Base-by-base conservation (phyloP, 2,329 filamentous ascomycete species). In the Sporothrix globosa region DNA sequence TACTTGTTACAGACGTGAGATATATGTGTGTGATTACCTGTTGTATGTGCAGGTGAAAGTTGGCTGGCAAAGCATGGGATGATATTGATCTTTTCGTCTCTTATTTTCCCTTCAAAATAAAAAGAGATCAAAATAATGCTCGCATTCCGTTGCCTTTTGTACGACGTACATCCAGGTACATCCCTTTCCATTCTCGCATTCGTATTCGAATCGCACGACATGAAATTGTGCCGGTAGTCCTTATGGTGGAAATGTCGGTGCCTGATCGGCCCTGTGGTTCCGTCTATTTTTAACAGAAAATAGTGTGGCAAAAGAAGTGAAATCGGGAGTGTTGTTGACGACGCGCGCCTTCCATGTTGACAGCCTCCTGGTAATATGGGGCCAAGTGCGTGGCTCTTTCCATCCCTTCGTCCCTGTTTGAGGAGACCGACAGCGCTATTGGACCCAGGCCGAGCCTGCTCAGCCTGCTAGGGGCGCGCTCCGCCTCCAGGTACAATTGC, bases 171-270 rank as follows among this genome's bases (percentile, higher is more conserved):
- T 24, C 56, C 19, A 13, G 10, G 24, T 21, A 17, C 11, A 9
- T 39, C 30, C 9, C n/a, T 21, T 41, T 41, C 56, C 30, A 9
- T 19, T 61, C 34, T 61, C 39, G n/a, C n/a, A 27, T 34, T 27
- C 58, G 58, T 44, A 61, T 34, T 34, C 56, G 11, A 21, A 19
- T 27, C 56, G n/a, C 44, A 60, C 34, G 19, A 60, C 56, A 24
- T 14, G 34, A 5, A 11, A 46, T 48, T 65, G 30, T 9, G 56
- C 11, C 5, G n/a, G 14, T 7, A 21, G 11, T 3, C 4, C 19
- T 34, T 44, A 11, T 34, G 17, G 44, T 39, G 44, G 61, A 54
- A 67, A 67, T 67, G 46, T 52, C n/a, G 65, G 65, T 67, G 65
- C 65, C 65, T 67, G 65, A 67, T 67, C 65, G 48, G 65, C 48